phyloP scores from a whole-genome alignment of 2,329 filamentous ascomycete genomes.

The Colletotrichum sidae region DNA sequence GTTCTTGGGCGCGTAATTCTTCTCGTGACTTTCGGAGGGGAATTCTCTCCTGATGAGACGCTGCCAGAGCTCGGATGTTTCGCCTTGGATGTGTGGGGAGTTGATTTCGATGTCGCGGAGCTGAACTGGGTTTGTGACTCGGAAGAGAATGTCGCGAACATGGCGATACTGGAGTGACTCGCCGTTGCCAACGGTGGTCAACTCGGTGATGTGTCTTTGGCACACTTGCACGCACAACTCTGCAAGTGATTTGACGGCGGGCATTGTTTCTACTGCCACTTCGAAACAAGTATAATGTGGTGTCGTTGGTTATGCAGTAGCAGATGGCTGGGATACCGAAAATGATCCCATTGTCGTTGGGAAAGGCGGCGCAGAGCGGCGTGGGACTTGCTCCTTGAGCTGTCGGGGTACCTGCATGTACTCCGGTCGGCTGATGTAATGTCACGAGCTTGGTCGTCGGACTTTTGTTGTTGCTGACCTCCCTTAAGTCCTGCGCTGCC shows the following conservation, averaged over 20 bases:
- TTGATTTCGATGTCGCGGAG: constrained; percentile 79
- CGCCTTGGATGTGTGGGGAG: constrained; percentile 79
- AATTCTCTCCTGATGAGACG: constrained; percentile 84
- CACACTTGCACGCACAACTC: constrained; percentile 63
- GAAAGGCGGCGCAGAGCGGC: not conserved
- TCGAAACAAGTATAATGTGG: constrained; percentile 3
- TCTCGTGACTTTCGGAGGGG: constrained; percentile 69
- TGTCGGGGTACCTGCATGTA: not conserved
- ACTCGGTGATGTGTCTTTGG: constrained; percentile 63
- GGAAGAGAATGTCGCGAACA: constrained; percentile 75
- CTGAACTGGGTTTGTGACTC: constrained; percentile 79
- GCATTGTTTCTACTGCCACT: constrained; percentile 20
- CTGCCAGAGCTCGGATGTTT: constrained; percentile 80
- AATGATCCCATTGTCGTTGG: constrained; percentile 24
- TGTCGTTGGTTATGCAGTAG: not conserved
- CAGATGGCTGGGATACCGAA: not conserved
- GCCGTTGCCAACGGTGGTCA: constrained; percentile 78
- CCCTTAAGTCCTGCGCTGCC: too few relatives aligned
- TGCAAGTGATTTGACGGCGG: constrained; percentile 58
- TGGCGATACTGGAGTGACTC: constrained; percentile 56
- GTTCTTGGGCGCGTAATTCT: constrained; percentile 73
- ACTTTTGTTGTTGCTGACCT: constrained; percentile 20
- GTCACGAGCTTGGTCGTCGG: constrained; percentile 3
- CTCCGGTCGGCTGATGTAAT: not conserved
- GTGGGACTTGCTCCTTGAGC: not conserved